Evolutionary conservation across 495 filamentous ascomycete species (phyloP), one percentile per base, ranked within the genome.

Genomic region (Penicillium manginii): DNA sequence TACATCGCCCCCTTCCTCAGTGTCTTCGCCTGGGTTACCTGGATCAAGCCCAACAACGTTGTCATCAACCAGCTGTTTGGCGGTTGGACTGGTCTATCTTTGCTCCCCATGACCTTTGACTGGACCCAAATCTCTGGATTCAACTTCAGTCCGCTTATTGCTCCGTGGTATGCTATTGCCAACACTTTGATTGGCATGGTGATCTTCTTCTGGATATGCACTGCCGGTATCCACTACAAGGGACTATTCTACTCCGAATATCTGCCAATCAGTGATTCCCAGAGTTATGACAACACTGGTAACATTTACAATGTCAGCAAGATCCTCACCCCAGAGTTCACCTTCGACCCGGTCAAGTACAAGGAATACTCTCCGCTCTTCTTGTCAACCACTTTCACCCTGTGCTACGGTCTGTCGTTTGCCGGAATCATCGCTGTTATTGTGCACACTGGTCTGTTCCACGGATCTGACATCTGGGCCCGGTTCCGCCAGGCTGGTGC

Each of bases 61-160:
- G 61, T 82, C 18, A 54, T 83, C 51, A 84, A 84, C 54, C 81
- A 87, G 66, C 72, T 86, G 2, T 86, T 86, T 51, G 86, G 86
- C 29, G 84, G 84, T 2, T 83, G 68, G 59, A 83, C 82, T 4
- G 86, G 86, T 0, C 66, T 88, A 14, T 86, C 83, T 1, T 65
- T 88, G 19, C 74, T 87, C 12, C 85, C 85, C 0, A 80, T 88
- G 32, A 86, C 84, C 0, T 86, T 88, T 57, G 88, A 91, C 73
- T 91, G 88, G 88, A 84, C 83, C 4, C 83, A 86, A 51, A 75
- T 90, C 55, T 81, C 84, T 1, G 85, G 81, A 9, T 91, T 87
- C 68, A 81, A 85, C 55, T 78, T 78, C 52, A 87, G 84, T 29
- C 88, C 88, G 3, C 75, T 91, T 35, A 86, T 91, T 52, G 78